Percentiles rank a stretch among this genome's conserved stretches.
phyloP scores from a whole-genome alignment of 352 stramenopile genomes.

The Phytophthora fragariae region DNA sequence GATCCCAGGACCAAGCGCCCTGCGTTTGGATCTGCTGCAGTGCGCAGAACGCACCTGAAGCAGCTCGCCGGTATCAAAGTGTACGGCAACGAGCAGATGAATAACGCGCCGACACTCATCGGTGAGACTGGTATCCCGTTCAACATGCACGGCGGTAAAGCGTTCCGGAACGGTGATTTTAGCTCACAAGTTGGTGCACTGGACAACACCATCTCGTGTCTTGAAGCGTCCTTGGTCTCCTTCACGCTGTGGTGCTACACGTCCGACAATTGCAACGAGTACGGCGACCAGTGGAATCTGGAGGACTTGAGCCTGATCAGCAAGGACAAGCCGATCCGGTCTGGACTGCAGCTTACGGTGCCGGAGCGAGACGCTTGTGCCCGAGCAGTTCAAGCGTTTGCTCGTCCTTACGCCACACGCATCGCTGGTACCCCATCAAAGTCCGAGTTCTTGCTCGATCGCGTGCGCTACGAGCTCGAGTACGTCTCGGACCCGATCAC shows the following conservation, averaged over 20 bases:
- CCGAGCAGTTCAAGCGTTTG: conserved; percentile 65
- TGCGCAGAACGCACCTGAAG: conserved; percentile 63
- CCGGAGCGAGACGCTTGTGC: conserved; percentile 49
- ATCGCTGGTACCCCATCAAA: conserved; percentile 70
- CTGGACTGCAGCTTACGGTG: conserved; percentile 6
- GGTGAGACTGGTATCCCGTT: conserved; percentile 79
- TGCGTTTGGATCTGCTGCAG: conserved; percentile 68
- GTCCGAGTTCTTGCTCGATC: conserved; percentile 63
- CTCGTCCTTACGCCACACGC: conserved; percentile 70
- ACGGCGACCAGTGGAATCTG: conserved; percentile 87
- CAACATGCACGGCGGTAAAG: conserved; percentile 58
- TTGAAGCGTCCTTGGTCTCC: conserved; percentile 72
- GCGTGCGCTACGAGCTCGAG: conserved; percentile 67
- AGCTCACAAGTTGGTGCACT: conserved; percentile 55
- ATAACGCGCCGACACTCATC: conserved; percentile 66
- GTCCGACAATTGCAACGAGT: conserved; percentile 77
- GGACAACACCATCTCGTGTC: conserved; percentile 69
- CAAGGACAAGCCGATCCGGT: conserved; percentile 40
- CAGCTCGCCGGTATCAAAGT: conserved; percentile 70
- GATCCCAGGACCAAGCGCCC: conserved; percentile 70
- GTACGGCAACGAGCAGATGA: conserved; percentile 59
- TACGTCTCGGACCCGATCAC: conserved; percentile 52
- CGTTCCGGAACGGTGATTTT: conserved; percentile 60
- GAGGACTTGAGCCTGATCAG: conserved; percentile 89
- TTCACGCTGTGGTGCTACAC: conserved; percentile 94